Evolutionary conservation across 192 early-diverging fungal genomes (phyloP), one percentile per base, ranked within the genome.

Genomic region (Entomortierella chlamydospora): DNA sequence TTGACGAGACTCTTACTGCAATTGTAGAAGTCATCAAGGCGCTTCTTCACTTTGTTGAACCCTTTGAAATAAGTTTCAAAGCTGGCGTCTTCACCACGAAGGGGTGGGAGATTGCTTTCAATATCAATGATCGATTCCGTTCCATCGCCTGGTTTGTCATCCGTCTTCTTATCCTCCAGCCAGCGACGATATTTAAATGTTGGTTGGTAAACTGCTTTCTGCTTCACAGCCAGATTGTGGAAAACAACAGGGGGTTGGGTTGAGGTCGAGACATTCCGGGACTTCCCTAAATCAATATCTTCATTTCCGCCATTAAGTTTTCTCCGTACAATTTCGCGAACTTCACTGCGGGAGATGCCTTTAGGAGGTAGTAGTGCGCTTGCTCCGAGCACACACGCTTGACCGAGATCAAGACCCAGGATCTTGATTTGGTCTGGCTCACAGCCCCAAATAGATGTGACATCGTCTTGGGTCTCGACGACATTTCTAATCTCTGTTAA

Each of bases 171-270:
- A n/a, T n/a, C 4, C 18, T 54, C 2, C 17, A 47, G 17, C 55
- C 54, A 67, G 20, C 26, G 53, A 7, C 59, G 37, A 45, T 45
- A 30, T 26, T 33, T 61, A 0, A 61, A 61, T 0, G 2, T 28
- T 2, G 62, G 50, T 26, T 64, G 50, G 11, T 52, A 64, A 7
- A 53, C 30, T 1, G 49, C 62, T 20, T 64, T 64, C 20, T 64
- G 62, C 30, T 53, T 64, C 15, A 64, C 50, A 37, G 62, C 62
- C 31, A 64, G 33, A 37, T 64, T 64, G 23, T 52, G 31, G 34
- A 63, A 63, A 10, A 13, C 39, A 22, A 23, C 13, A 57, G 31
- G 28, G 23, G 8, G 5, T 11, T 8, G n/a, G 17, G 50, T 11
- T 15, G 23, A 1, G 26, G 52, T 28, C 6, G 23, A 7, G 23